A percentile compares a stretch with the other conserved stretches of the same genome.
These are phyloP conservation scores for Hemileccinum impolitum DNA, from an alignment of 768 basidiomycete species.

Conservation along the genomic window DNA sequence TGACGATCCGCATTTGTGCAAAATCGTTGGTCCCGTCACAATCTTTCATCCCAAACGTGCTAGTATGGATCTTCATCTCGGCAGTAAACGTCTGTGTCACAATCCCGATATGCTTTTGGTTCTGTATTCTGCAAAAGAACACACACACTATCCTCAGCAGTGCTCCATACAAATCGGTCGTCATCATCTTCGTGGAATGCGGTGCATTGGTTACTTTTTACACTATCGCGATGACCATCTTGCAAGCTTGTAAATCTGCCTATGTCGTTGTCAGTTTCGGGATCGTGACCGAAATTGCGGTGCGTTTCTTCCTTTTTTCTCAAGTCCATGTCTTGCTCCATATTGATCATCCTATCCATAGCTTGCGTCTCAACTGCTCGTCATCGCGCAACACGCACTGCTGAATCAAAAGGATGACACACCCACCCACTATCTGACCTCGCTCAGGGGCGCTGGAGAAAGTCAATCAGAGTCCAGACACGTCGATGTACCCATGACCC, in stretches of 20 bases:
- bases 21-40: not conserved
- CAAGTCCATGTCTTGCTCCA: not conserved
- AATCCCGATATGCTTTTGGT: constrained; percentile 13
- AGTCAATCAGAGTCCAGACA: not conserved
- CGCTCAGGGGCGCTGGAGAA: too few relatives aligned
- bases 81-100: constrained; percentile 15
- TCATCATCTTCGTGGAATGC: constrained; percentile 20
- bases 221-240: constrained; percentile 7
- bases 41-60: not conserved
- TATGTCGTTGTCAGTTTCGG: constrained; percentile 6
- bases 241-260: not conserved
- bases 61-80: constrained; percentile 12
- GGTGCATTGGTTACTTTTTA: constrained; percentile 9
- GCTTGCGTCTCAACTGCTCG: constrained; percentile 14
- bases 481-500: not conserved
- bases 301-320: constrained; percentile 2
- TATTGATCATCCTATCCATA: not conserved
- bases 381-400: constrained; percentile 15
- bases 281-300: constrained; percentile 13
- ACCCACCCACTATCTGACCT: too few relatives aligned
- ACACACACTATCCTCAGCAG: constrained; percentile 1
- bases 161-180: constrained; percentile 10
- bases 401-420: not conserved
- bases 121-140: constrained; percentile 11
- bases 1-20: not conserved